phyloP scores from a whole-genome alignment of 306 rosid species.

The Gastrolobium bilobum region DNA sequence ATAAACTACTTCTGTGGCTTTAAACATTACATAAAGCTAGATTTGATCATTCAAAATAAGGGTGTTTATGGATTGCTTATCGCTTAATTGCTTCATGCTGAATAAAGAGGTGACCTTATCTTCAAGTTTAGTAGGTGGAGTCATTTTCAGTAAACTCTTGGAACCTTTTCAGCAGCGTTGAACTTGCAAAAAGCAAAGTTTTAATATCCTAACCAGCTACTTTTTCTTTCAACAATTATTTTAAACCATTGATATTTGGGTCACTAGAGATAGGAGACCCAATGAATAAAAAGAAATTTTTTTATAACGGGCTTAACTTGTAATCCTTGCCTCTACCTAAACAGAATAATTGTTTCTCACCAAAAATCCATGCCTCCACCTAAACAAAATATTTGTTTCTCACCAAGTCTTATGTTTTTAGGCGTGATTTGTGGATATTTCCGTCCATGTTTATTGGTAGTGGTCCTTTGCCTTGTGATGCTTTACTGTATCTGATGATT shows the following conservation, averaged over 20 bases:
- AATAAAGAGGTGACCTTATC: slow-evolving; percentile 29
- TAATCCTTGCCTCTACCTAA: not conserved
- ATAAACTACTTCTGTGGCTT: slow-evolving; percentile 46
- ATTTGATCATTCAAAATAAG: slow-evolving; percentile 28
- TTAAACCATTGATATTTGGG: slow-evolving; percentile 24
- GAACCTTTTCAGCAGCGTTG: not conserved
- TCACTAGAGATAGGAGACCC: slow-evolving; percentile 20
- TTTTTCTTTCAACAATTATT: slow-evolving; percentile 28
- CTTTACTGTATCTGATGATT: slow-evolving; percentile 2
- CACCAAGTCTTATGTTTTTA: slow-evolving; percentile 15
- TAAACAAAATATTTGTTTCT: not conserved
- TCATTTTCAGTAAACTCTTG: slow-evolving; percentile 26
- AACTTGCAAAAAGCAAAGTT: slow-evolving; percentile 20
- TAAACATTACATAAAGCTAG: slow-evolving; percentile 47
- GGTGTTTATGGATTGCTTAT: slow-evolving; percentile 44
- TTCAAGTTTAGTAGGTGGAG: not conserved
- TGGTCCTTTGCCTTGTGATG: slow-evolving; percentile 12
- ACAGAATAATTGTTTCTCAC: not conserved
- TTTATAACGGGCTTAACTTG: slow-evolving; percentile 16
- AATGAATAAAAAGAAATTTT: not conserved
- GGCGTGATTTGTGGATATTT: not conserved
- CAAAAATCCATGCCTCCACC: not conserved
- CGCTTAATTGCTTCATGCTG: slow-evolving; percentile 29
- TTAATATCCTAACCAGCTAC: not conserved
- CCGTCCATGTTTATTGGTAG: not conserved